These are phyloP conservation scores for Neurospora sp. DNA, from an alignment of 495 filamentous ascomycete genomes.

Conservation along the genomic window DNA sequence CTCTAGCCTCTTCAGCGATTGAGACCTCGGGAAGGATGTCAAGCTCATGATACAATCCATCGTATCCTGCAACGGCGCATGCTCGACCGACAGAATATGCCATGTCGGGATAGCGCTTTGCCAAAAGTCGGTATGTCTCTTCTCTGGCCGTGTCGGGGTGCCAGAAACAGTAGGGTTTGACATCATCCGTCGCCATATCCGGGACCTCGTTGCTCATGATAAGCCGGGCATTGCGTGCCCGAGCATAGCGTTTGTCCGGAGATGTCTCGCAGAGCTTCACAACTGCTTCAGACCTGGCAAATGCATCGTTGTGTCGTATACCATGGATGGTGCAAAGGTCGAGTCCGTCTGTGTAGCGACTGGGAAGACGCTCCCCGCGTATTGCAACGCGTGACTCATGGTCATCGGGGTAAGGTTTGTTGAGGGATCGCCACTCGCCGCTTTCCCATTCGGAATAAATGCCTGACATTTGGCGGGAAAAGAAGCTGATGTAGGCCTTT, in stretches of 20 bases:
- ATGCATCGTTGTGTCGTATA: not conserved
- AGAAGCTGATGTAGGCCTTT: not conserved
- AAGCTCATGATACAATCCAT: constrained; percentile 7
- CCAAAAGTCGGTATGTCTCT: constrained; percentile 22
- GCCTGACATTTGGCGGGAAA: not conserved
- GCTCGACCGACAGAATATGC: constrained; percentile 7
- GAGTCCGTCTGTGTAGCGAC: not conserved
- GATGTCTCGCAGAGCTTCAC: not conserved
- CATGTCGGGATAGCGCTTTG: constrained; percentile 7
- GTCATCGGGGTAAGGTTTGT: not conserved
- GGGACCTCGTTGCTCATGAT: constrained; percentile 33
- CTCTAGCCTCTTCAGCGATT: constrained; percentile 12
- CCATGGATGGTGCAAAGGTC: not conserved
- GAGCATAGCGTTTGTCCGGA: not conserved
- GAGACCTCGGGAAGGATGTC: constrained; percentile 9
- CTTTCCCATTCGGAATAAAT: not conserved
- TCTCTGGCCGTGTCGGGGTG: constrained; percentile 27
- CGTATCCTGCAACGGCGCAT: constrained; percentile 13
- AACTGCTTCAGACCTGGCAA: not conserved
- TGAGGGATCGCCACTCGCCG: not conserved
- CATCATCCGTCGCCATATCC: constrained; percentile 15
- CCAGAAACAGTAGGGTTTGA: constrained; percentile 36
- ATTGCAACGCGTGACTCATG: not conserved
- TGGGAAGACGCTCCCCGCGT: not conserved
- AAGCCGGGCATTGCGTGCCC: constrained; percentile 26